These are phyloP conservation scores for Malus orientalis DNA, from an alignment of 306 rosid genomes.

Conservation along the genomic window DNA sequence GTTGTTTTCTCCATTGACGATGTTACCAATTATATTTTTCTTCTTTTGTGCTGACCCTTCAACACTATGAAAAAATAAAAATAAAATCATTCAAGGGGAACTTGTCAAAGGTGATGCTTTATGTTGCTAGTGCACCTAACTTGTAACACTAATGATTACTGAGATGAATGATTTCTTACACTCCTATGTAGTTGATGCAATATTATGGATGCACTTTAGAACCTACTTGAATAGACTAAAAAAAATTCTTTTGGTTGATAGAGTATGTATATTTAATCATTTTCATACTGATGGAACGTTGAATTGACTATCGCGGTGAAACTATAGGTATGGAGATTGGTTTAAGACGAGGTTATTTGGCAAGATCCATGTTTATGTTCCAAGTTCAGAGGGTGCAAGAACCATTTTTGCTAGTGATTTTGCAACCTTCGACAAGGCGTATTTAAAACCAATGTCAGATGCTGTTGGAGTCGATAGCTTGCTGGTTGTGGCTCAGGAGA, in stretches of 20 bases:
- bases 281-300: neutral
- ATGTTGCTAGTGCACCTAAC: neutral
- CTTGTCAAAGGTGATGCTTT: neutral
- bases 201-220: too few relatives aligned
- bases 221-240: neutral
- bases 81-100: neutral
- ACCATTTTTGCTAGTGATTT: slow-evolving; percentile 53
- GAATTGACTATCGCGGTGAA: slow-evolving; percentile 10
- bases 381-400: slow-evolving; percentile 57
- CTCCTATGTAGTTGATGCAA: neutral
- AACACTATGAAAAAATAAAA: neutral
- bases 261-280: neutral
- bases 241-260: neutral
- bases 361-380: slow-evolving; percentile 59
- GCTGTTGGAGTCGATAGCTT: slow-evolving; percentile 55
- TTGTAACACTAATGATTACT: too few relatives aligned
- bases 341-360: slow-evolving; percentile 73
- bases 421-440: slow-evolving; percentile 59
- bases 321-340: slow-evolving; percentile 57
- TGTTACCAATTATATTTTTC: neutral
- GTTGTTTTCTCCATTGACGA: neutral
- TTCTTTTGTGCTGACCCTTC: neutral
- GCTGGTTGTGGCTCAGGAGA: slow-evolving; percentile 44
- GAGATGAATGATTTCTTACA: neutral
- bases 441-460: slow-evolving; percentile 69